Evolutionary conservation across 306 rosid species (phyloP), one percentile per base, ranked within the genome.

Genomic region (Lathyrus oleraceus): DNA sequence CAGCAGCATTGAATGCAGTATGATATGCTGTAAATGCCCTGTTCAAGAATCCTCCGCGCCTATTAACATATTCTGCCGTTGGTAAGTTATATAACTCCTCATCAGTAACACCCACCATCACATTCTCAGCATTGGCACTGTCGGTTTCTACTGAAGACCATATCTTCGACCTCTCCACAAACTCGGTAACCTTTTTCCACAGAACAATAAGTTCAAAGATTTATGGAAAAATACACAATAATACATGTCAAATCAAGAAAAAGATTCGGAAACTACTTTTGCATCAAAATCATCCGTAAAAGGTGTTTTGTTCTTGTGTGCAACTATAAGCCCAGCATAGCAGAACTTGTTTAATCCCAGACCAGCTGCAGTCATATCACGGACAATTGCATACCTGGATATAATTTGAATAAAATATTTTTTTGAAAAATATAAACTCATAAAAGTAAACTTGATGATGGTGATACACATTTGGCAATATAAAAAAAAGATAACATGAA

Each of bases 331-430:
- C 58, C 95, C 99, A 13, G 95, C 86, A 58, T 94, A 94, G 79
- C 96, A 94, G 79, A 76, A 94, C 83, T 86, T 87, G 84, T 91
- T 89, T 78, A 91, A 80, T 71, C 96, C 99, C 69, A 94, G 91
- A 75, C 99, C 99, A 70, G 97, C 97, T 69, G 99, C 88, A 67
- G 92, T 88, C 97, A 91, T 94, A 83, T 94, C 99, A 56, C 95
- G 96, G 43, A 91, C 91, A 83, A 91, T 87, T 32, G 97, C 87
- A 82, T 84, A 81, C 87, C 97, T 94, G 81, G n/a, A 84, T 61
- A 53, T n/a, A 64, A 35, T 75, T 62, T 52, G 28, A 78, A 73
- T 67, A 52, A 35, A 65, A 45, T 13, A 52, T 15, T 17, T 25
- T 36, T 70, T 42, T 9, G 6, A 74, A 65, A 48, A 25, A 32